Evolutionary conservation across 2,329 filamentous ascomycete species (phyloP).

Genomic region (Pseudocercospora vitis): DNA sequence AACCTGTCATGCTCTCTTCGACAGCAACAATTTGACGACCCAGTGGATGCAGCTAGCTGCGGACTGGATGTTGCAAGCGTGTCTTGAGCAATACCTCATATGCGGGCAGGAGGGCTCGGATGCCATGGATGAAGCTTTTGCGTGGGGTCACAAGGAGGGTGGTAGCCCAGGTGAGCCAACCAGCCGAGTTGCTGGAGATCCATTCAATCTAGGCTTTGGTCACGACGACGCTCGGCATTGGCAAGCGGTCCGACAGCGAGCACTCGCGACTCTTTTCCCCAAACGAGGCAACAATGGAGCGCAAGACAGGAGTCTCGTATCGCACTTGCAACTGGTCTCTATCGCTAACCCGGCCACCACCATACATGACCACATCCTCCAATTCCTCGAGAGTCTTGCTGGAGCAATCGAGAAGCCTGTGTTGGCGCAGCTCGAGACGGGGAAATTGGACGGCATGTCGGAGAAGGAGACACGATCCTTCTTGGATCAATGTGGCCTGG

Average conservation of each 20-base stretch:
- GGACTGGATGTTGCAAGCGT: conserved; percentile 53
- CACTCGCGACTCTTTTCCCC: conserved; percentile 34
- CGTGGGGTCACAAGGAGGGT: conserved; percentile 43
- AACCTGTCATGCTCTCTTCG: conserved; percentile 35
- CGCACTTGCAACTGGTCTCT: conserved; percentile 35
- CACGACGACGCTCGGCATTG: conserved; percentile 40
- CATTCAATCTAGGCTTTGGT: conserved; percentile 23
- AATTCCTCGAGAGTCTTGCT: conserved; percentile 48
- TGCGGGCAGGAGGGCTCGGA: conserved; percentile 41
- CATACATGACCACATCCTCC: conserved; percentile 44
- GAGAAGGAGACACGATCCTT: conserved; percentile 41
- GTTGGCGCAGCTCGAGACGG: conserved; percentile 54
- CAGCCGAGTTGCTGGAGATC: conserved; percentile 9
- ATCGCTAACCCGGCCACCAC: conserved; percentile 35
- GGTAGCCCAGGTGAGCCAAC: conserved; percentile 30
- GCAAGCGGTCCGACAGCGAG: conserved; percentile 39
- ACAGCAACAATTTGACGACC: conserved; percentile 38
- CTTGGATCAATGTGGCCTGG: conserved; percentile 32
- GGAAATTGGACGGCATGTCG: conserved; percentile 44
- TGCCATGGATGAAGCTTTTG: conserved; percentile 46
- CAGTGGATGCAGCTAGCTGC: conserved; percentile 50
- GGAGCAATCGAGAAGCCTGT: conserved; percentile 48
- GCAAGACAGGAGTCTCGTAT: conserved; percentile 20
- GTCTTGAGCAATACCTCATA: conserved; percentile 50
- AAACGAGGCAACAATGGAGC: conserved; percentile 9